Evolutionary conservation across 2,329 filamentous ascomycete genomes (phyloP).

Genomic region (Cladosporium sphaerospermum): DNA sequence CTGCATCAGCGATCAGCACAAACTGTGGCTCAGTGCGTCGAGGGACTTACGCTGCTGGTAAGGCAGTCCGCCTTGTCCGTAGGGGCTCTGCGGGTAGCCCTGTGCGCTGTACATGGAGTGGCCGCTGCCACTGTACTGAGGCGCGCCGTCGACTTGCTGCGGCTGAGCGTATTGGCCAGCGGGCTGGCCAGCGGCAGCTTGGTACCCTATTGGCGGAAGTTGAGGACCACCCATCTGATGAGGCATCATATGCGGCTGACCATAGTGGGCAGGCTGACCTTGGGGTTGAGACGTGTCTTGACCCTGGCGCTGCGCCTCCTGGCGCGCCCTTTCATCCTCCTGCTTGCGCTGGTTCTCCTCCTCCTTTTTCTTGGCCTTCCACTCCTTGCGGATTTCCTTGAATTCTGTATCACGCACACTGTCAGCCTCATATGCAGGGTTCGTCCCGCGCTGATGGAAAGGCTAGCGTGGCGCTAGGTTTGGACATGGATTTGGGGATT

Average conservation of each 20-base stretch:
- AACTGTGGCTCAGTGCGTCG: background rate
- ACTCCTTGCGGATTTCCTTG: slow-evolving; percentile 98
- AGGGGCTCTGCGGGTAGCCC: slow-evolving; percentile 48
- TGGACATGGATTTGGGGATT: slow-evolving; percentile 19
- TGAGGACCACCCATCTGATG: slow-evolving; percentile 42
- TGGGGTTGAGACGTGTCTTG: slow-evolving; percentile 46
- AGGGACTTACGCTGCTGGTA: slow-evolving; percentile 35
- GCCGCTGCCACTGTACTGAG: slow-evolving; percentile 37
- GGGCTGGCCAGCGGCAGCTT: slow-evolving; percentile 39
- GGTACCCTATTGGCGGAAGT: slow-evolving; percentile 47
- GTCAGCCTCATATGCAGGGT: slow-evolving; percentile 32
- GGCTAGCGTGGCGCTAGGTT: slow-evolving; percentile 27
- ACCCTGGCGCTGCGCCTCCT: slow-evolving; percentile 52
- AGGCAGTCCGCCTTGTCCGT: slow-evolving; percentile 42
- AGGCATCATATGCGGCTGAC: slow-evolving; percentile 37
- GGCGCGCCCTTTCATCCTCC: slow-evolving; percentile 76
- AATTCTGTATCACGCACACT: slow-evolving; percentile 61
- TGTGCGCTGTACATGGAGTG: slow-evolving; percentile 38
- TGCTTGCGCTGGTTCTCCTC: slow-evolving; percentile 86
- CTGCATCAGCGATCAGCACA: slow-evolving; percentile 13
- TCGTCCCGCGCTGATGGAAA: slow-evolving; percentile 18
- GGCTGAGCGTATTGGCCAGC: slow-evolving; percentile 41
- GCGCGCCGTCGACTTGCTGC: slow-evolving; percentile 43
- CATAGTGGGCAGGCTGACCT: slow-evolving; percentile 43
- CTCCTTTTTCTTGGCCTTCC: slow-evolving; percentile 99